Percentiles rank a stretch among this genome's conserved stretches.
Conservation (phyloP, 805 yeast species). For the Komagataella kurtzmanii region DNA sequence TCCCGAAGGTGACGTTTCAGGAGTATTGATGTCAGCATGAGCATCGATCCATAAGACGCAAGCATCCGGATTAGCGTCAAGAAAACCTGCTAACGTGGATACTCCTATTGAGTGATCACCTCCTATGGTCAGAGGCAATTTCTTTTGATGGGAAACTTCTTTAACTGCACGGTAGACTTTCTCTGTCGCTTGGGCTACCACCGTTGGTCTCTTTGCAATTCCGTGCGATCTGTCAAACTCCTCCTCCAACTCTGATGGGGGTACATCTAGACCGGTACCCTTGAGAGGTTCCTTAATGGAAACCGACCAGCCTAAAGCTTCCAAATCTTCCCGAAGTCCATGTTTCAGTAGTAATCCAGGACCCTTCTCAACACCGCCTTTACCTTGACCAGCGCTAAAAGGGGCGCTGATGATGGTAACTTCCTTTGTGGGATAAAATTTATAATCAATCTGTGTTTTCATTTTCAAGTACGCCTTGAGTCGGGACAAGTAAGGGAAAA, state of each 20-base stretch:
- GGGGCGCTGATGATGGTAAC: conserved; percentile 80
- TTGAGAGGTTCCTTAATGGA: conserved; percentile 39
- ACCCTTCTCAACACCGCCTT: conserved; percentile 87
- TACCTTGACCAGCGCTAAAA: conserved; percentile 92
- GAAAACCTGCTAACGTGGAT: conserved; percentile 80
- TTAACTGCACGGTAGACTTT: conserved; percentile 48
- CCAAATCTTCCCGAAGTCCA: conserved; percentile 54
- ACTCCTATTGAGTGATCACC: conserved; percentile 97
- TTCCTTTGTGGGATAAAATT: conserved; percentile 37
- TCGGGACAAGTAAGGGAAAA: background rate
- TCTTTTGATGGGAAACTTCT: conserved; percentile 29
- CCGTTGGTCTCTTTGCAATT: conserved; percentile 54
- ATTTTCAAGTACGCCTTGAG: background rate
- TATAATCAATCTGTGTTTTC: conserved; percentile 22
- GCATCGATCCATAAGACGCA: conserved; percentile 96
- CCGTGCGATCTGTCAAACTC: conserved; percentile 9
- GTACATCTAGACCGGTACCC: conserved; percentile 7
- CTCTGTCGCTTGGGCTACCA: conserved; percentile 65
- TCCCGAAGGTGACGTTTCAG: conserved; percentile 71
- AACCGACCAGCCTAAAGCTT: conserved; percentile 62
- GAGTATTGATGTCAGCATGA: conserved; percentile 93
- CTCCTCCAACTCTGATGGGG: background rate
- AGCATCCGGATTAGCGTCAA: conserved; percentile 70
- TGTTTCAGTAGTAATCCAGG: conserved; percentile 65
- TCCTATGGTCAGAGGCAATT: conserved; percentile 76